Evolutionary conservation across 176 grass and related monocot species (phyloP), one percentile per base, ranked within the genome.

Genomic region (Avena sativa): DNA sequence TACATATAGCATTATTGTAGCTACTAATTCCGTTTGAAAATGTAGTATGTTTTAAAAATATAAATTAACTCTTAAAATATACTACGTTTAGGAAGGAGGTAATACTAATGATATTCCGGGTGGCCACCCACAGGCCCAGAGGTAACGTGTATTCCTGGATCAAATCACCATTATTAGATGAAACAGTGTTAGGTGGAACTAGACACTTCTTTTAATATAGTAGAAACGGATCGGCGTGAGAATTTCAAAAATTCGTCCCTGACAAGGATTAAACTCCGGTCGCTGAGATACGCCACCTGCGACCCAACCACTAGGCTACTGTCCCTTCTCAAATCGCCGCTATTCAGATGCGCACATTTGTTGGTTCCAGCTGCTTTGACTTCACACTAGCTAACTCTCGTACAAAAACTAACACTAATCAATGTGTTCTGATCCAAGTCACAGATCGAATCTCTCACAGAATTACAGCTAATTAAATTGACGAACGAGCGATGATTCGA

Each of bases 301-400:
- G 25, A 25, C 0, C 25, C 25, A 25, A 25, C 25, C 25, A 25
- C 25, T 25, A 25, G 25, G 25, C 25, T 25, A 25, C 25, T 25
- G 25, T 25, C 25, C 25, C 25, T 25, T 25, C 25, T 25, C 25
- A 34, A 34, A 34, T 34, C 32, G 3, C 32, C 2, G 71, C 79
- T 82, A 23, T 53, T 64, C 40, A 46, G 36, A 46, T 16, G 81
- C 57, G 69, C 86, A 88, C 86, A 81, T 77, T 88, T 77, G 56
- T 73, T 3, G 81, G 86, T 34, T 81, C 61, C 89, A 85, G 52
- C 19, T 70, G 69, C 81, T 71, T 47, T 88, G 69, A 81, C 85
- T 38, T 20, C 49, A 81, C 38, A 51, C 81, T 62, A 48, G 32
- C 32, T 34, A 34, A 77, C 51, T 51, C 76, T 81, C 67, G 81